These are phyloP conservation scores for Apiospora kogelbergensis DNA, from an alignment of 2,329 filamentous ascomycete species.

Conservation along the genomic window DNA sequence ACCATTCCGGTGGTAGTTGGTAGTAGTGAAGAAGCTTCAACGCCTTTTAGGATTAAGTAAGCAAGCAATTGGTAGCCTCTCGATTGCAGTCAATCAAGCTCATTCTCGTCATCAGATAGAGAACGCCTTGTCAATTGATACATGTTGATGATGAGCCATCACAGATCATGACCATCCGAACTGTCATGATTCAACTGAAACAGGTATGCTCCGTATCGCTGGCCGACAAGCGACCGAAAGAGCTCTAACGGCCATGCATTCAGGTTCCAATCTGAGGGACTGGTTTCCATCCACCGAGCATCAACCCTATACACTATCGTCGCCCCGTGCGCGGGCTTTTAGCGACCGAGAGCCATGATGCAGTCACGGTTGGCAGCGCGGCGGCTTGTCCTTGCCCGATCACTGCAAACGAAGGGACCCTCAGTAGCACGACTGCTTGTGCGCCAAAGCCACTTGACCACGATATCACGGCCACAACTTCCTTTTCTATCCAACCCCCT, in stretches of 20 bases:
- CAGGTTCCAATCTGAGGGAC: neutral
- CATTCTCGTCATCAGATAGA: neutral
- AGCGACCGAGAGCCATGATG: neutral
- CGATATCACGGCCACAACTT: conserved; percentile 40
- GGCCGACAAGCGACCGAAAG: neutral
- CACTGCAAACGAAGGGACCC: neutral
- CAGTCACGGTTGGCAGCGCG: conserved; percentile 1
- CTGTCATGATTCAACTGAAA: neutral
- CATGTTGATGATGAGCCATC: neutral
- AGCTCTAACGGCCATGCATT: neutral
- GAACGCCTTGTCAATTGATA: neutral
- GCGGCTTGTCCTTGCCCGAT: neutral
- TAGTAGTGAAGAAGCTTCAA: neutral
- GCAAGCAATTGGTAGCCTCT: neutral
- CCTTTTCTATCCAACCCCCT: conserved; percentile 51
- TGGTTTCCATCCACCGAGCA: neutral
- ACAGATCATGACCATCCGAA: neutral
- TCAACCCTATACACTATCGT: neutral
- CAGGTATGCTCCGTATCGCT: neutral
- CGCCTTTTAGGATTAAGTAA: neutral
- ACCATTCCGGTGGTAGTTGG: too few species aligned
- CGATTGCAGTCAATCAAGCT: neutral
- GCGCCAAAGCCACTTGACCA: conserved; percentile 1
- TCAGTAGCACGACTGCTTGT: neutral
- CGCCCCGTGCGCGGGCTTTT: neutral